Base-by-base conservation (phyloP, 768 basidiomycete species). In the Boletus sp. region DNA sequence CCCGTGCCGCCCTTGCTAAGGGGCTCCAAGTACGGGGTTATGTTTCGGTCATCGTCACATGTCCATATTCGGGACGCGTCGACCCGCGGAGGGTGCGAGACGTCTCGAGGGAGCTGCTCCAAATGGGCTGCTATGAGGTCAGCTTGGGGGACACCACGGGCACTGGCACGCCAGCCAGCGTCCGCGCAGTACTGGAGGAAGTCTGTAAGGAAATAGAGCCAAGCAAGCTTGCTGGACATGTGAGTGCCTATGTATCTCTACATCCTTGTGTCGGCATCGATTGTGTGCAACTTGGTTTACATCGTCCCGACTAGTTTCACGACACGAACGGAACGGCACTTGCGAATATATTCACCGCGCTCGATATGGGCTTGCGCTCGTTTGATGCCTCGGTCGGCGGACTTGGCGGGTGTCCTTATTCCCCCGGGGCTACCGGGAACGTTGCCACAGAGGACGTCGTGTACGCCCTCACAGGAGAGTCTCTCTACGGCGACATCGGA, bases 41-140 rank as follows among this genome's bases (percentile, higher is more conserved):
- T 65, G 85, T 94, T 49, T 93, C 90, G 58, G 87, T 90, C 6
- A 84, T 86, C 37, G 83, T 93, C 50, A 78, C 81, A 11, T 96
- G 93, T 61, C 95, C 96, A 5, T 97, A 87, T 68, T 81, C 87
- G n/a, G 95, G 95, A 3, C 73, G 74, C 19, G 85, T 90, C 21
- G 84, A 86, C 57, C 82, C 82, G 15, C 69, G 71, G 43, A 71
- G 71, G 17, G 92, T 93, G 8, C 77, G 83, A 47, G 82, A 87
- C 37, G 82, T 96, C 23, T 75, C 90, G 0, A 80, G 80, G 57
- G 84, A 81, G 58, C 68, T 98, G 34, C 55, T 84, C 5, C 84
- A 91, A 55, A 94, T 97, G 90, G 95, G 95, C 0, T 96, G 93
- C 67, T 96, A 96, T 68, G 90, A 98, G 69, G 83, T 95, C 47